Percentiles rank a stretch among this genome's conserved stretches.
These are phyloP conservation scores for Arthrobotrys pseudoclavata DNA, from an alignment of 2,329 filamentous ascomycete genomes.

Conservation along the genomic window DNA sequence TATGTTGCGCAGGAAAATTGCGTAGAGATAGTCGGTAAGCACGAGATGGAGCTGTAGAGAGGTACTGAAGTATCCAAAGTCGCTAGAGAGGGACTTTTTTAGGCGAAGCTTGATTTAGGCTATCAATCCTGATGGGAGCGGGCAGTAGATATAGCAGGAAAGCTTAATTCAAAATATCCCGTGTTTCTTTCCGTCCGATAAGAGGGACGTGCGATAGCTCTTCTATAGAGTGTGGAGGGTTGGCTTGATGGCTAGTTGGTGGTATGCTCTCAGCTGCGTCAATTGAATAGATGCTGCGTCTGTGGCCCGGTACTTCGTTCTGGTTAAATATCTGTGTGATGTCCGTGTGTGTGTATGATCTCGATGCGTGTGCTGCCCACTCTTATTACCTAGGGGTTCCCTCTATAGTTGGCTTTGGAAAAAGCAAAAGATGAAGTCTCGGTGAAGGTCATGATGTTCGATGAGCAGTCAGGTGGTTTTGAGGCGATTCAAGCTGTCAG, in stretches of 20 bases:
- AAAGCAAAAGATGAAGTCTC: constrained; percentile 58
- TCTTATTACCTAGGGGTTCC: constrained; percentile 41
- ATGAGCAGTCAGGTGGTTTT: constrained; percentile 13
- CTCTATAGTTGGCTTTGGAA: constrained; percentile 58
- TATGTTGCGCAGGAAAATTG: background rate
- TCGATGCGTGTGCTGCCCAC: background rate
- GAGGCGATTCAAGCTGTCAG: constrained; percentile 37
- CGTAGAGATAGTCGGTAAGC: constrained; percentile 22
- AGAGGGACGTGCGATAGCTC: background rate
- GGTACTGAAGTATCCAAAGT: background rate
- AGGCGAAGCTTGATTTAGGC: background rate
- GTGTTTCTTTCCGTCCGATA: background rate
- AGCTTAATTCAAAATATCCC: background rate
- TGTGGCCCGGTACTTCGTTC: background rate
- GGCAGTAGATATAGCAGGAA: background rate
- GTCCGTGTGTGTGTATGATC: background rate
- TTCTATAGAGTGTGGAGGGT: background rate
- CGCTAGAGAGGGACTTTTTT: background rate
- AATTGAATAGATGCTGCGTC: constrained; percentile 6
- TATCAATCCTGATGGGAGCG: background rate
- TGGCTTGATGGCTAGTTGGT: background rate
- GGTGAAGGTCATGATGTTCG: constrained; percentile 48
- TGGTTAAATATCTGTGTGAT: background rate
- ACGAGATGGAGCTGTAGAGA: background rate
- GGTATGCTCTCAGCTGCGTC: constrained; percentile 25